Base-by-base conservation (phyloP, 495 filamentous ascomycete species). In the Penicillium macrosclerotiorum region DNA sequence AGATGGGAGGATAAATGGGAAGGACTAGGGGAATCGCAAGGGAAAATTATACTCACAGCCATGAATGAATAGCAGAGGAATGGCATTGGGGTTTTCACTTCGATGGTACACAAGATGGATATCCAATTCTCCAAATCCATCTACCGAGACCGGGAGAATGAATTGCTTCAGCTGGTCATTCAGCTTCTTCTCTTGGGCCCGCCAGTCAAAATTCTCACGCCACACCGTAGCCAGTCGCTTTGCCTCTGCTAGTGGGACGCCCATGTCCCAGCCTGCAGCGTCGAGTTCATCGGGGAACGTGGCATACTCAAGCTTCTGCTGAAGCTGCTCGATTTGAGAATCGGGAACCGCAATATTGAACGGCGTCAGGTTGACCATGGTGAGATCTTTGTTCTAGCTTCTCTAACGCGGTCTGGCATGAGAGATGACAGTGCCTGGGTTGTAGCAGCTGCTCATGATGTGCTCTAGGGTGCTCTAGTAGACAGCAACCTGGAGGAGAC, bases 51-150 rank as follows among this genome's bases (percentile, higher is more conserved):
- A 20, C 32, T 46, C 68, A 75, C 78, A 88, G 23, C 79, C 76
- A 39, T 85, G 84, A 30, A 84, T 59, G 37, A 86, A 72, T 13
- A 87, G 69, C 37, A 86, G 43, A 0, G 83, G 83, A 44, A 84
- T 64, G 6, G 80, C 79, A 40, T 71, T 61, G 8, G 60, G 24
- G 33, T 68, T 68, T 9, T 60, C 38, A 20, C 76, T 80, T 14
- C 66, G 70, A 45, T 83, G 71, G 62, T 87, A 81, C 46, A 83
- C 60, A 47, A 56, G 58, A 57, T 73, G 67, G 26, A 73, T 57
- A 13, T 74, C 67, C 5, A 82, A 45, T 8, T 72, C 60, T 5
- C 65, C 66, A 37, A 77, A 74, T 0, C 62, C 67, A 26, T 61
- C 54, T 5, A 69, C 59, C 0, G 48, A 39, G 9, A 75, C 47